Conservation (phyloP, 73 alveolate genomes). For the Paraurostyla sp. region DNA sequence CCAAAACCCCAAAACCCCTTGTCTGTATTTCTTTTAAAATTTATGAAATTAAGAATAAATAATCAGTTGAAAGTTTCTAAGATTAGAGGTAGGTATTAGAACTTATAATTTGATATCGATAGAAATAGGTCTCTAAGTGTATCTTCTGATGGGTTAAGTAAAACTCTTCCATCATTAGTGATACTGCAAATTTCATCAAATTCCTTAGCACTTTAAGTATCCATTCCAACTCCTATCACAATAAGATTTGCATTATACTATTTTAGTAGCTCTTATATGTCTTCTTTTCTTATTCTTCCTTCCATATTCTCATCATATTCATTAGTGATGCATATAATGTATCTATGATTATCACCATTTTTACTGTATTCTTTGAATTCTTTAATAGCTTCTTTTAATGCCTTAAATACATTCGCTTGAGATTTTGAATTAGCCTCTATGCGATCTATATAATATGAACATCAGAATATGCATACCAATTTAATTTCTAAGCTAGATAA, state of each 20-base stretch:
- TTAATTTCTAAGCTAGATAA: conserved; percentile 35
- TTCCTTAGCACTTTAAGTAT: background rate
- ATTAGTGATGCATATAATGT: conserved; percentile 49
- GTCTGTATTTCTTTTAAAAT: no score
- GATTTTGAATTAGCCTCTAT: background rate
- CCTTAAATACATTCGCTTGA: conserved; percentile 16
- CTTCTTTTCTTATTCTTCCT: conserved; percentile 10
- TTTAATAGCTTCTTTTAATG: conserved; percentile 20
- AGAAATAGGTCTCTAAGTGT: conserved; percentile 1
- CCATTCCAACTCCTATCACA: conserved; percentile 36
- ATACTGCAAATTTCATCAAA: conserved; percentile 3
- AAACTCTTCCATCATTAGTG: conserved; percentile 16
- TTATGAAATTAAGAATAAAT: no score
- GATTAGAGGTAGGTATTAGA: background rate
- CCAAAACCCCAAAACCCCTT: no score
- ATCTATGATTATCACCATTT: conserved; percentile 43
- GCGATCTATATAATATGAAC: background rate
- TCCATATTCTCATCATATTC: background rate
- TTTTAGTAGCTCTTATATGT: background rate
- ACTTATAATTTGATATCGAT: conserved; percentile 4
- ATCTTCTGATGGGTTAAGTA: conserved; percentile 11
- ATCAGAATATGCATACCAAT: background rate
- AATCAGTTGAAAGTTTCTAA: conserved; percentile 32
- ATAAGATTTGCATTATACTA: conserved; percentile 12
- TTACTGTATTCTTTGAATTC: conserved; percentile 48